Percentiles rank a stretch among this genome's conserved stretches.
Conservation (phyloP, 2,329 filamentous ascomycete genomes). For the Ascochyta pisi region DNA sequence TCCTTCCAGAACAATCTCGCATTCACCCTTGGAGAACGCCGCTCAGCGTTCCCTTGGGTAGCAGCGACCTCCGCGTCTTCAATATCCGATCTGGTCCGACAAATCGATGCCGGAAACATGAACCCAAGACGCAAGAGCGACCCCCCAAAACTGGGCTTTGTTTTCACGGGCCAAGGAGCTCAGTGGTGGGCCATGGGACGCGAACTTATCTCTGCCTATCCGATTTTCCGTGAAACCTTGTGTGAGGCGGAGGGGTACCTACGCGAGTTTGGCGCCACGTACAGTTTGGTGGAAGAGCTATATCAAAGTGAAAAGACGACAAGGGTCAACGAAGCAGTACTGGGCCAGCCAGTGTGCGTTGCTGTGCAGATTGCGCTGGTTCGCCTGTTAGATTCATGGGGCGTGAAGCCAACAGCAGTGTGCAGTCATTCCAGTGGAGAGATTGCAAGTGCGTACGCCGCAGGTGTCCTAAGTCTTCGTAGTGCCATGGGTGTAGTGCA, state of each 20-base stretch:
- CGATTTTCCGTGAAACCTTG: constrained; percentile 11
- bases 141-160: background rate
- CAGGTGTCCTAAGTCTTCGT: background rate
- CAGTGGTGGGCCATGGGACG: constrained; percentile 32
- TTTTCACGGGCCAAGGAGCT: constrained; percentile 49
- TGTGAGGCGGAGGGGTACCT: background rate
- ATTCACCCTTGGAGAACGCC: constrained; percentile 15
- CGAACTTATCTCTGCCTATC: constrained; percentile 4
- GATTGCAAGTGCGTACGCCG: constrained; percentile 27
- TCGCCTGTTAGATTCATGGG: constrained; percentile 17
- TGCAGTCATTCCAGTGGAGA: constrained; percentile 32
- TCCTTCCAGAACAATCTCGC: constrained; percentile 9
- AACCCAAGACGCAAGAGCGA: background rate
- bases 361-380: constrained; percentile 29
- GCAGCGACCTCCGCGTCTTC: constrained; percentile 1
- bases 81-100: background rate
- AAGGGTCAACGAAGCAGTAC: background rate
- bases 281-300: constrained; percentile 19
- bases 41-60: constrained; percentile 9
- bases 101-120: background rate
- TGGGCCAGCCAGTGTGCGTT: constrained; percentile 21
- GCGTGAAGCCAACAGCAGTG: constrained; percentile 20
- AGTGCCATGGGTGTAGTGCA: constrained; percentile 4
- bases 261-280: no score
- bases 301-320: background rate